phyloP scores from a whole-genome alignment of 1,284 basidiomycete species.

The Ceratobasidium sp. region DNA sequence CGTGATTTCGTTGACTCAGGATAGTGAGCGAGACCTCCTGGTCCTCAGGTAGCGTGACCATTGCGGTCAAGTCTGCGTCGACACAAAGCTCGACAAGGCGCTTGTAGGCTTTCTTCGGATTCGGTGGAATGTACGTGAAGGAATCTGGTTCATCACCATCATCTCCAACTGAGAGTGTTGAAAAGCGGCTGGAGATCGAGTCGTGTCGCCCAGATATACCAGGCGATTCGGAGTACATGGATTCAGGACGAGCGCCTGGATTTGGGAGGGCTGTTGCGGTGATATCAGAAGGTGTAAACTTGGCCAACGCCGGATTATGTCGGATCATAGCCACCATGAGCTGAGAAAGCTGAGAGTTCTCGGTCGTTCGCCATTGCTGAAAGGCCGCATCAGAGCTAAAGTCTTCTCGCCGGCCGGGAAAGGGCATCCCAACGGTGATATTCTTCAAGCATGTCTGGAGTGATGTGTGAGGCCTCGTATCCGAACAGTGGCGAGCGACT shows the following conservation, averaged over 20 bases:
- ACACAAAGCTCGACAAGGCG: slow-evolving; percentile 88
- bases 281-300: slow-evolving; percentile 74
- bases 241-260: slow-evolving; percentile 66
- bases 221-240: slow-evolving; percentile 64
- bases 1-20: slow-evolving; percentile 83
- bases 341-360: slow-evolving; percentile 87
- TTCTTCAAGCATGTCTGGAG: slow-evolving; percentile 89
- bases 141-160: slow-evolving; percentile 78
- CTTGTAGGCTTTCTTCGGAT: slow-evolving; percentile 87
- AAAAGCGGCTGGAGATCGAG: slow-evolving; percentile 76
- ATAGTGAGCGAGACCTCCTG: slow-evolving; percentile 97
- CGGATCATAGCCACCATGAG: slow-evolving; percentile 90
- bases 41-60: slow-evolving; percentile 91
- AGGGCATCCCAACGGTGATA: slow-evolving; percentile 84
- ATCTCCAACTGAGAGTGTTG: slow-evolving; percentile 65
- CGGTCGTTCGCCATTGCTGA: slow-evolving; percentile 86
- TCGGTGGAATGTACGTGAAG: slow-evolving; percentile 92
- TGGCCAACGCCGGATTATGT: slow-evolving; percentile 88
- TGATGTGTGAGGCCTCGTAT: slow-evolving; percentile 19
- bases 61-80: slow-evolving; percentile 86
- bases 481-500: slow-evolving; percentile 45
- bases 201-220: slow-evolving; percentile 63
- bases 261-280: slow-evolving; percentile 58
- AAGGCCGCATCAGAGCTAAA: slow-evolving; percentile 86
- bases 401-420: slow-evolving; percentile 89